Percentiles rank a stretch among this genome's conserved stretches.
Evolutionary conservation across 768 basidiomycete genomes (phyloP).

Genomic region (Rhodotorula paludigena): DNA sequence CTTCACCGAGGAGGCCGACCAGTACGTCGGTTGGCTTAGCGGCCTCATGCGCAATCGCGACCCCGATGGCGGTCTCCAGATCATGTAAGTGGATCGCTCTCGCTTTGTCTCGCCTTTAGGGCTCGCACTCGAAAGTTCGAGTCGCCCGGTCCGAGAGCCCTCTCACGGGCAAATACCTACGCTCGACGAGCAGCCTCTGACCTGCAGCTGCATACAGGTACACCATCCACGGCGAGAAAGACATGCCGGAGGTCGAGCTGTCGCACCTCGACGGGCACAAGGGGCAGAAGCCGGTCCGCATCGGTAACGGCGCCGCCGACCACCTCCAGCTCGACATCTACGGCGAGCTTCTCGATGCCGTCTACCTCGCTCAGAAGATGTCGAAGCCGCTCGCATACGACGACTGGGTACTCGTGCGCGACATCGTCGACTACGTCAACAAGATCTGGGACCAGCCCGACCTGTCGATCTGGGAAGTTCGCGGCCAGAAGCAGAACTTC

Average conservation of each 20-base stretch:
- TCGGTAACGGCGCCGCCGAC: constrained; percentile 93
- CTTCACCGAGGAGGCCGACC: constrained; percentile 85
- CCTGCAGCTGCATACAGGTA: constrained; percentile 40
- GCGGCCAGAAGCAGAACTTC: constrained; percentile 54
- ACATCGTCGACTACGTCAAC: constrained; percentile 53
- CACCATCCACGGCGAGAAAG: constrained; percentile 75
- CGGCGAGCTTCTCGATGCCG: constrained; percentile 80
- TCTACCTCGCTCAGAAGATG: constrained; percentile 87
- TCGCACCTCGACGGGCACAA: constrained; percentile 68
- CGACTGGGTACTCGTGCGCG: constrained; percentile 48
- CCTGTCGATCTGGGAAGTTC: constrained; percentile 81
- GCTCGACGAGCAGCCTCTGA: neutral
- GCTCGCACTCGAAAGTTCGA: too few species aligned
- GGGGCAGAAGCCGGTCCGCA: constrained; percentile 50
- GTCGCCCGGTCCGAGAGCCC: too few species aligned
- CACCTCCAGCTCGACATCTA: constrained; percentile 95
- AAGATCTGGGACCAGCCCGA: constrained; percentile 68
- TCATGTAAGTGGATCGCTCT: constrained; percentile 57
- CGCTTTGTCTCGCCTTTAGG: too few species aligned
- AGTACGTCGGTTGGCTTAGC: constrained; percentile 39
- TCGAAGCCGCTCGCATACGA: constrained; percentile 45
- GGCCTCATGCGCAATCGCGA: constrained; percentile 16
- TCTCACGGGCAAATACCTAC: too few species aligned
- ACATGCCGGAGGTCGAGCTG: constrained; percentile 74
- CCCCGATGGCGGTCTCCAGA: constrained; percentile 85